Evolutionary conservation across 2,329 filamentous ascomycete species (phyloP).

Genomic region (Orbilia oligospora): DNA sequence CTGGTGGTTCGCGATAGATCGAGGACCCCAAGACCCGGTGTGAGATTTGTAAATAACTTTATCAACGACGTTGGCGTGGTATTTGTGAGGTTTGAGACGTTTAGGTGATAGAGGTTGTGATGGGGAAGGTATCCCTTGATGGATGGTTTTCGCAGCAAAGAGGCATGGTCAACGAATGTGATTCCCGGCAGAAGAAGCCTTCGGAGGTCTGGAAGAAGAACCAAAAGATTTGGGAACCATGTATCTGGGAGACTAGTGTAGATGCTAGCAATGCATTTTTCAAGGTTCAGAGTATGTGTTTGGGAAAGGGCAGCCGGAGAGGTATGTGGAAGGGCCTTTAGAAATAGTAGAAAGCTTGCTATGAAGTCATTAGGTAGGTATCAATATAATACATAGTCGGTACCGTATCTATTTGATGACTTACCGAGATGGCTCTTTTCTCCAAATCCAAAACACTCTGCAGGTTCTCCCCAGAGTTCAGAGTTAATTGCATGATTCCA

Average conservation of each 20-base stretch:
- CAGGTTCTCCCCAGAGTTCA: conserved; percentile 61
- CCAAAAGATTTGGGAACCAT: conserved; percentile 62
- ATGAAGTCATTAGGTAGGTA: background rate
- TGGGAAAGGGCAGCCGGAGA: conserved; percentile 14
- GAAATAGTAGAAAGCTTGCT: conserved; percentile 51
- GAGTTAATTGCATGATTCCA: conserved; percentile 61
- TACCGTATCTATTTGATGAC: background rate
- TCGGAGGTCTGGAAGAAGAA: conserved; percentile 51
- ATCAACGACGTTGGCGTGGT: conserved; percentile 54
- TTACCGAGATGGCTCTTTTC: conserved; percentile 46
- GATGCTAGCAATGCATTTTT: conserved; percentile 50
- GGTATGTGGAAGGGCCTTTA: conserved; percentile 22
- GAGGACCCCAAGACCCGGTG: conserved; percentile 58
- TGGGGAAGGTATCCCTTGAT: conserved; percentile 39
- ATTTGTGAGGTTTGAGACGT: conserved; percentile 56
- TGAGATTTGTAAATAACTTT: conserved; percentile 51
- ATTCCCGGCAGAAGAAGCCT: conserved; percentile 47
- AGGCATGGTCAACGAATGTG: conserved; percentile 61
- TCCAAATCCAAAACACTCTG: conserved; percentile 49
- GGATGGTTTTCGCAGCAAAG: conserved; percentile 30
- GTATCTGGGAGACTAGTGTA: conserved; percentile 60
- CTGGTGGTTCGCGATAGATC: conserved; percentile 61
- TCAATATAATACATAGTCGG: background rate
- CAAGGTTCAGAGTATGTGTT: conserved; percentile 53
- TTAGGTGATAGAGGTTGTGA: conserved; percentile 48